Evolutionary conservation across 371 early-diverging fungal genomes (phyloP).

Genomic region (Cladochytrium tenue): DNA sequence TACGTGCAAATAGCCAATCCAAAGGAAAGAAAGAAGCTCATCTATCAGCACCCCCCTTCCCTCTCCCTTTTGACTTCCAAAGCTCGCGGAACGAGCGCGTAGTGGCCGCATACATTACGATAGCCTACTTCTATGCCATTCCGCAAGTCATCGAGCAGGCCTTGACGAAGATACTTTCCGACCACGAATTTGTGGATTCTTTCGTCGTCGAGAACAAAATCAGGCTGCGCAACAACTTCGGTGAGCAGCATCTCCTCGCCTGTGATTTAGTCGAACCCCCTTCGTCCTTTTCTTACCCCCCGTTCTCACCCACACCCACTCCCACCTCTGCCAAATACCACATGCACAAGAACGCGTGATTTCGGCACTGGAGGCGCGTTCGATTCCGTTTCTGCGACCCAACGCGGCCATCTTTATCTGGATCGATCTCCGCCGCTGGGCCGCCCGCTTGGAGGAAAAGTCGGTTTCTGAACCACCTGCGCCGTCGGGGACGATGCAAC

Average conservation of each 20-base stretch:
- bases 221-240: conserved; percentile 52
- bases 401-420: conserved; percentile 72
- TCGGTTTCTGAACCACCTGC: conserved; percentile 32
- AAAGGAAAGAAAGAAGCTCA: no score
- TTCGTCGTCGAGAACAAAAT: conserved; percentile 60
- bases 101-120: conserved; percentile 16
- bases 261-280: not conserved
- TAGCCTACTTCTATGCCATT: conserved; percentile 24
- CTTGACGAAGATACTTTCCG: conserved; percentile 55
- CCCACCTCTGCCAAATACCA: no score
- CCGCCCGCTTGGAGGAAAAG: conserved; percentile 6
- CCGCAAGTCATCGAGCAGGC: conserved; percentile 24
- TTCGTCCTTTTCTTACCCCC: not conserved
- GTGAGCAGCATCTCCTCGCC: not conserved
- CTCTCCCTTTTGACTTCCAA: not conserved
- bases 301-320: not conserved
- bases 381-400: conserved; percentile 57
- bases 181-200: conserved; percentile 58
- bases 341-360: conserved; percentile 33
- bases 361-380: conserved; percentile 41
- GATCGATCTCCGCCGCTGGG: conserved; percentile 48
- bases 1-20: conserved; percentile 15
- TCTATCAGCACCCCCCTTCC: not conserved
- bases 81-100: conserved; percentile 22
- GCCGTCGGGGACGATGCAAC: conserved; percentile 39